These are phyloP conservation scores for Epichloe gansuensis DNA, from an alignment of 2,329 filamentous ascomycete genomes.

Conservation along the genomic window DNA sequence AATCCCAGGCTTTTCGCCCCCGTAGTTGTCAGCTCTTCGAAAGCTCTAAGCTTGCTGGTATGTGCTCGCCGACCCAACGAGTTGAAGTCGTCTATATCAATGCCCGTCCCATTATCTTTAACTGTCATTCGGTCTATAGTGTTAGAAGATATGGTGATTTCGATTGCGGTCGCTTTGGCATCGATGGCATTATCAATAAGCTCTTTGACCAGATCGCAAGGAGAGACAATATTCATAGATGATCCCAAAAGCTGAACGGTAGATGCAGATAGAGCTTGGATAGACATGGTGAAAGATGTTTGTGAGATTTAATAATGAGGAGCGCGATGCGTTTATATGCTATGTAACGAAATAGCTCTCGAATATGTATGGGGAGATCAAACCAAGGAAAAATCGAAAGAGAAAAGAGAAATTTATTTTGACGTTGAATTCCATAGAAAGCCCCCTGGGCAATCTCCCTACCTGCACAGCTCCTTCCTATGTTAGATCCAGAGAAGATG, in stretches of 20 bases:
- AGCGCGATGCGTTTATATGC: neutral
- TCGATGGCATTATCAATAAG: conserved; percentile 68
- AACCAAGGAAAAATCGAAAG: neutral
- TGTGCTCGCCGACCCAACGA: conserved; percentile 52
- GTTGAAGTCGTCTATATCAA: conserved; percentile 47
- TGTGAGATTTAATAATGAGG: neutral
- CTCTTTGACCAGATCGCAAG: conserved; percentile 57
- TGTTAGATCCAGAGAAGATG: neutral
- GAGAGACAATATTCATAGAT: conserved; percentile 44
- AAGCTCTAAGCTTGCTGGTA: conserved; percentile 59
- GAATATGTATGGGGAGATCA: neutral
- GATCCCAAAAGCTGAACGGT: conserved; percentile 47
- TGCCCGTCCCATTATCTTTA: conserved; percentile 62
- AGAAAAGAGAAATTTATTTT: neutral
- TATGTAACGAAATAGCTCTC: neutral
- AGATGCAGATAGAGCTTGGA: conserved; percentile 34
- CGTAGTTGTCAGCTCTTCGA: conserved; percentile 45
- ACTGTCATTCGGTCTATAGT: conserved; percentile 58
- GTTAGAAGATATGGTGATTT: conserved; percentile 51
- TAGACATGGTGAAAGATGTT: conserved; percentile 27
- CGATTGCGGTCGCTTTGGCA: conserved; percentile 52
- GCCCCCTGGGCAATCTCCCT: neutral
- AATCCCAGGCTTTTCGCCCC: conserved; percentile 57
- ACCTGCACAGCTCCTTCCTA: neutral
- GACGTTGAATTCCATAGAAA: neutral